phyloP scores from a whole-genome alignment of 805 yeast species.

The Candida bentonensis region DNA sequence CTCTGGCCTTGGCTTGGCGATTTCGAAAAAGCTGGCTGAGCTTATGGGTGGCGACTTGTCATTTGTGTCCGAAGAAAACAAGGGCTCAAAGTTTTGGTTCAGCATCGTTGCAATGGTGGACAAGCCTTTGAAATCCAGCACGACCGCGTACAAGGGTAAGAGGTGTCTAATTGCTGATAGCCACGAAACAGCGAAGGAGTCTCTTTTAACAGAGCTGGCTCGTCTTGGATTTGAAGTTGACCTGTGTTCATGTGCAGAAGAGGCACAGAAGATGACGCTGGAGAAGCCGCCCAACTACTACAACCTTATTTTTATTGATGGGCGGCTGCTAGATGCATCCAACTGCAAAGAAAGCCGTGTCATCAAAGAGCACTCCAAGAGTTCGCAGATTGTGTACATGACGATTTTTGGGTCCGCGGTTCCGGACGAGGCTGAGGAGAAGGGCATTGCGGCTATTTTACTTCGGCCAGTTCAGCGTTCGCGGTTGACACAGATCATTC shows the following conservation, averaged over 20 bases:
- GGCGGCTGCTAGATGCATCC: conserved; percentile 6
- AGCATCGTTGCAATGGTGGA: conserved; percentile 21
- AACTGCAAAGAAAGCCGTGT: conserved; percentile 6
- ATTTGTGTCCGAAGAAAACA: conserved; percentile 32
- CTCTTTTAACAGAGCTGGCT: conserved; percentile 24
- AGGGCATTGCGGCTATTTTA: conserved; percentile 12
- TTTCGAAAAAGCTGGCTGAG: conserved; percentile 33
- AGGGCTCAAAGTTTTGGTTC: conserved; percentile 34
- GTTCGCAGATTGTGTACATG: conserved; percentile 12
- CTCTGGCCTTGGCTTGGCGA: conserved; percentile 36
- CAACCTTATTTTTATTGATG: conserved; percentile 12
- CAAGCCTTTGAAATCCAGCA: conserved; percentile 14
- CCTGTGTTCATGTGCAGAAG: conserved; percentile 11
- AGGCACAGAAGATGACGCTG: conserved; percentile 9
- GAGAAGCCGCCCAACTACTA: conserved; percentile 7
- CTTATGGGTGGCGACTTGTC: conserved; percentile 35
- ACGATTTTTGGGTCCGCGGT: conserved; percentile 14
- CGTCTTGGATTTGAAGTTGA: conserved; percentile 24
- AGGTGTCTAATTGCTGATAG: conserved; percentile 23
- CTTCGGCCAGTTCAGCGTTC: conserved; percentile 14
- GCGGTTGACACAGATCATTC: conserved; percentile 11
- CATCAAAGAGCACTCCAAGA: conserved; percentile 8
- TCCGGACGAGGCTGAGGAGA: conserved; percentile 11
- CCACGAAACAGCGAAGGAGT: conserved; percentile 20
- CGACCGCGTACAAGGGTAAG: conserved; percentile 8